Conservation (phyloP, 176 grass and related monocot genomes). For the Thinopyrum elongatum region DNA sequence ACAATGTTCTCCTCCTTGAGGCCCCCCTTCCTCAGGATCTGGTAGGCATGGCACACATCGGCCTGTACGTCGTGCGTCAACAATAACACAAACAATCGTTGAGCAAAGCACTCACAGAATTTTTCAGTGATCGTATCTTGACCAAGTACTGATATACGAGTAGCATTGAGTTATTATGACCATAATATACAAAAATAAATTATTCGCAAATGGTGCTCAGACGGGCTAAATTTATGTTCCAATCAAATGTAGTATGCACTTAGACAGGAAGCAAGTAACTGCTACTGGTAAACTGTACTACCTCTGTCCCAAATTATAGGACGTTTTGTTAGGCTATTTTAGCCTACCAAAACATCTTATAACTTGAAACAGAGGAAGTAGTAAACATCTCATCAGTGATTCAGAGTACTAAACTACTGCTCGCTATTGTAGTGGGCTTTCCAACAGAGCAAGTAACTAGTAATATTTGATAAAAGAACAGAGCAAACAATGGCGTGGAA, state of each 20-base stretch:
- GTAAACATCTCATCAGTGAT: too few species aligned
- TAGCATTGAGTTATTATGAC: neutral
- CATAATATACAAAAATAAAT: neutral
- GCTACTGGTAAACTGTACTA: neutral
- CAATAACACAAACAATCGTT: neutral
- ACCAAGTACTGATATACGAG: neutral
- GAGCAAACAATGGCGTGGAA: neutral
- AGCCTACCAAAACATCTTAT: too few species aligned
- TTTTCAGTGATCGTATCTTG: neutral
- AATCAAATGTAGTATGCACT: neutral
- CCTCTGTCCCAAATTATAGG: too few species aligned
- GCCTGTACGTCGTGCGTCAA: conserved; percentile 29
- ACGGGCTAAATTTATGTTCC: conserved; percentile 6
- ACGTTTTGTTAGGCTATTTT: too few species aligned
- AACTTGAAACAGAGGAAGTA: too few species aligned
- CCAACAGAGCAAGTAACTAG: too few species aligned
- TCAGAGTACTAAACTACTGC: neutral
- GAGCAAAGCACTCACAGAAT: conserved; percentile 14
- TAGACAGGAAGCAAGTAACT: too few species aligned
- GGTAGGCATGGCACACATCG: conserved; percentile 93
- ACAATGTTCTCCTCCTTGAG: conserved; percentile 90
- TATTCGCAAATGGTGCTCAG: neutral
- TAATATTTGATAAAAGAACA: neutral
- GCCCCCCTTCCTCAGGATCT: conserved; percentile 65
- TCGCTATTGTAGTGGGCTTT: too few species aligned